Evolutionary conservation across 495 filamentous ascomycete genomes (phyloP).

Genomic region (Xeromyces bisporus): DNA sequence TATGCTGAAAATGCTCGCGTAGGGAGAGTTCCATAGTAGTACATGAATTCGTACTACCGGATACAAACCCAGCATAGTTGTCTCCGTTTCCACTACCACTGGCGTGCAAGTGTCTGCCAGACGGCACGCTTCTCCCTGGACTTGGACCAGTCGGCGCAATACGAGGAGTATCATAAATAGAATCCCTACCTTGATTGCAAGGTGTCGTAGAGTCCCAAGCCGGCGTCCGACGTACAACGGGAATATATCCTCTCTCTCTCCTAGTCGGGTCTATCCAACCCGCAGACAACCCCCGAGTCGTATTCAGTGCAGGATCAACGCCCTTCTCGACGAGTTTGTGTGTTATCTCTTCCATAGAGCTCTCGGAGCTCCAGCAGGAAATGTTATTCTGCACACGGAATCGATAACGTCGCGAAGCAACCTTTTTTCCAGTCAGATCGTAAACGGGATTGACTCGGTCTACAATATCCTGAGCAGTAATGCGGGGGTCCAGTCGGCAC

Average conservation of each 20-base stretch:
- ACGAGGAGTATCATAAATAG: too few species aligned
- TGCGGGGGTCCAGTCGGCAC: conserved; percentile 9
- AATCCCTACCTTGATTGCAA: too few species aligned
- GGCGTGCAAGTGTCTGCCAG: too few species aligned
- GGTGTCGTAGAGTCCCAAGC: too few species aligned
- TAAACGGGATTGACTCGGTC: conserved; percentile 7
- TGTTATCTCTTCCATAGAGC: neutral
- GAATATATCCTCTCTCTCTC: neutral
- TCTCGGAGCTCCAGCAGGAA: conserved; percentile 8
- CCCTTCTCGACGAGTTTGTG: conserved; percentile 2
- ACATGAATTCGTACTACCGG: too few species aligned
- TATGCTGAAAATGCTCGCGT: too few species aligned
- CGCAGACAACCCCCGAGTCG: conserved; percentile 15
- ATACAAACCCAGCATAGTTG: too few species aligned
- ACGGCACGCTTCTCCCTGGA: too few species aligned
- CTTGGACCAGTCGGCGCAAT: too few species aligned
- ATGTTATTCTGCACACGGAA: conserved; percentile 7
- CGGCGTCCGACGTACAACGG: too few species aligned
- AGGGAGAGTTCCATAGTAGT: too few species aligned
- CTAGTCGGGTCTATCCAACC: conserved; percentile 10
- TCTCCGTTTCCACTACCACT: too few species aligned
- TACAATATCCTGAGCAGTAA: conserved; percentile 7
- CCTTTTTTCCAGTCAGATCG: conserved; percentile 4
- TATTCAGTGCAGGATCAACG: conserved; percentile 6
- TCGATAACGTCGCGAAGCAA: conserved; percentile 7